These are phyloP conservation scores for Asterophora parasitica DNA, from an alignment of 768 basidiomycete genomes.

Conservation along the genomic window DNA sequence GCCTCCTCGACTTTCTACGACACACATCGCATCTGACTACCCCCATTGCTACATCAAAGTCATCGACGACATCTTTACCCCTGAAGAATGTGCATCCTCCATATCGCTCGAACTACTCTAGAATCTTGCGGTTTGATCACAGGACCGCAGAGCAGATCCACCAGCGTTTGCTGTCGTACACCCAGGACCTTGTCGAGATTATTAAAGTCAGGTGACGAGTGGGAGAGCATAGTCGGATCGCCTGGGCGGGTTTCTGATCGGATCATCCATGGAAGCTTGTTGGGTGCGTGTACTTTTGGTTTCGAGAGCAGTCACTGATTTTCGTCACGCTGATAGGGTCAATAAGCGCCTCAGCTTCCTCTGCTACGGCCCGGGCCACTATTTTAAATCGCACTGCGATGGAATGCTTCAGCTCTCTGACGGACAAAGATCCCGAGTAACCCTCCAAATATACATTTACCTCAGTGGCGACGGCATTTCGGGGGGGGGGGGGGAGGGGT, in stretches of 20 bases:
- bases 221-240: constrained; percentile 29
- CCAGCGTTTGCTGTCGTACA: constrained; percentile 27
- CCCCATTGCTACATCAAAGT: constrained; percentile 30
- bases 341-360: constrained; percentile 43
- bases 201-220: constrained; percentile 22
- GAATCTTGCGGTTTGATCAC: constrained; percentile 27
- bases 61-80: constrained; percentile 33
- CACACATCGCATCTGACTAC: constrained; percentile 22
- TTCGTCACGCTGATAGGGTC: constrained; percentile 21
- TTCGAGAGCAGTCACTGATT: not conserved
- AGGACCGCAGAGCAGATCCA: constrained; percentile 25
- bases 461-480: constrained; percentile 33
- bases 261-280: constrained; percentile 30
- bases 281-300: constrained; percentile 22
- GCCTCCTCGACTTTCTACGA: not conserved
- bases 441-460: constrained; percentile 44
- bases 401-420: constrained; percentile 31
- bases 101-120: constrained; percentile 29
- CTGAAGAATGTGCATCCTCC: constrained; percentile 31
- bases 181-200: constrained; percentile 29
- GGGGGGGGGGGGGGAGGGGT: no score
- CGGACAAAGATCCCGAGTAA: constrained; percentile 34
- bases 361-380: constrained; percentile 38
- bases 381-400: constrained; percentile 38
- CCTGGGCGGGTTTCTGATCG: constrained; percentile 22